Base-by-base conservation (phyloP, 176 grass and related monocot genomes). In the Oryza longistaminata region DNA sequence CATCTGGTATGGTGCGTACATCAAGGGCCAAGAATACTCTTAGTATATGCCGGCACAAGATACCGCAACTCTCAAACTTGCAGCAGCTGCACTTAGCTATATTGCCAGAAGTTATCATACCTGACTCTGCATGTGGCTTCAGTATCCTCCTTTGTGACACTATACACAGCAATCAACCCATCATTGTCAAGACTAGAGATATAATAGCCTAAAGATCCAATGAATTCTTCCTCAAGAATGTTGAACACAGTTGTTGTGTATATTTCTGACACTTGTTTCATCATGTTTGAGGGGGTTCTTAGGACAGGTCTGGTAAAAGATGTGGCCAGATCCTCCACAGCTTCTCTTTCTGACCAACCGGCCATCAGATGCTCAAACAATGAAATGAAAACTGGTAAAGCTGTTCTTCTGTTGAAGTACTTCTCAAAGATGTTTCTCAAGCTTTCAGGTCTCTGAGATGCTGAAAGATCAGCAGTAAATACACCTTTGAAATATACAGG, bases 301-400 rank as follows among this genome's bases (percentile, higher is more conserved):
- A 93, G 62, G 85, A 89, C 35, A 84, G 86, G 88, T 62, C 69
- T 87, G n/a, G 77, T 95, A 81, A 89, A 95, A 82, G 80, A 89
- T 35, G 88, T 75, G 80, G 93, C 88, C 35, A 92, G 82, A 79
- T 95, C 90, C 91, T 92, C 88, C 69, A 93, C 70, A 66, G 86
- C 68, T 82, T 93, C 88, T 68, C 55, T 90, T 85, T 93, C 88
- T 72, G 61, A 88, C 90, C 83, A 93, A 70, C 86, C 88, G 62
- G 78, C 39, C 86, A 95, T 93, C 35, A 82, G 83, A 84, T 95
- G 88, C 65, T 95, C 88, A 81, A 94, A 82, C 29, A 95, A 71
- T 79, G 86, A 90, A 80, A 88, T 88, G 76, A 92, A 88, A 82
- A 95, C 86, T 0, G 81, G 88, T 55, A 89, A 79, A 75, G 76